Percentiles rank a stretch among this genome's conserved stretches.
These are phyloP conservation scores for Heritiera fomes DNA, from an alignment of 345 rosid genomes.

Conservation along the genomic window DNA sequence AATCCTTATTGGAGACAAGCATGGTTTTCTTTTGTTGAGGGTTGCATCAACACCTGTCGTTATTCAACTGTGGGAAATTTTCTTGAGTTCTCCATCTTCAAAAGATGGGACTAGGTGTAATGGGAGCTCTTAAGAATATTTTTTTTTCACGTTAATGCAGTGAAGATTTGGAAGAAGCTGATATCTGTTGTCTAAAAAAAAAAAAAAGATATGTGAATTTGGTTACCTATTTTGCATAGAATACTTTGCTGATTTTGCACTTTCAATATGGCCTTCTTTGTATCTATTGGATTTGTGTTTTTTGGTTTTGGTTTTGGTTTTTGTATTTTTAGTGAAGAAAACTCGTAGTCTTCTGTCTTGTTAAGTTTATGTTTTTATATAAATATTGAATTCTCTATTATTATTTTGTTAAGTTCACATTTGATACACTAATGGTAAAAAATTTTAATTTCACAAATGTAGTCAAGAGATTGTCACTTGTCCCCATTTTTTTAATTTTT, in stretches of 20 bases:
- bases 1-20: conserved; percentile 4
- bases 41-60: background rate
- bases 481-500: too few species aligned
- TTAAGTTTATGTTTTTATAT: background rate
- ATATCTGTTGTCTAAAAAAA: background rate
- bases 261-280: background rate
- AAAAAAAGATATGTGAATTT: background rate
- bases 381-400: background rate
- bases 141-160: background rate
- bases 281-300: too few species aligned
- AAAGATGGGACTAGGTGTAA: background rate
- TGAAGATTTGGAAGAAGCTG: background rate
- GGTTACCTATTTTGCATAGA: too few species aligned
- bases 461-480: too few species aligned
- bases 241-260: background rate
- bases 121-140: background rate
- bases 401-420: too few species aligned
- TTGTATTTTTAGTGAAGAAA: background rate
- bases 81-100: background rate
- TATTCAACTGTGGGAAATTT: background rate
- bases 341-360: too few species aligned
- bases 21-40: background rate
- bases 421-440: too few species aligned
- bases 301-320: background rate
- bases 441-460: too few species aligned